Evolutionary conservation across 495 filamentous ascomycete genomes (phyloP).

Genomic region (Umbilicaria muhlenbergii): DNA sequence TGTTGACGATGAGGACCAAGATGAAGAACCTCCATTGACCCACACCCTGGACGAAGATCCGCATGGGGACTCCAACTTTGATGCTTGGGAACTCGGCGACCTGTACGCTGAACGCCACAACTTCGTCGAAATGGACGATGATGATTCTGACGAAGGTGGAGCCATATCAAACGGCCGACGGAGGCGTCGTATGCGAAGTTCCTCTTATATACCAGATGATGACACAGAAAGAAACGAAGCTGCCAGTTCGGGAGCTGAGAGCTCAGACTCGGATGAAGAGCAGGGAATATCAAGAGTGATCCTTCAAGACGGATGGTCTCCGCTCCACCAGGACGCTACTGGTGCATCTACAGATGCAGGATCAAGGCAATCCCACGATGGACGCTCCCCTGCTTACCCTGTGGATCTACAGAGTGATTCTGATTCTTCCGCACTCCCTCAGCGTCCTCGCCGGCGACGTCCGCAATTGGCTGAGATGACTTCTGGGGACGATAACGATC

Average conservation of each 20-base stretch:
- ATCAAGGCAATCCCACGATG: background rate
- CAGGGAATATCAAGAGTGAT: too few relatives aligned
- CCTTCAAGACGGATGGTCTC: too few relatives aligned
- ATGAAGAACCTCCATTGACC: slow-evolving; percentile 2
- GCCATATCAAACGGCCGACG: too few relatives aligned
- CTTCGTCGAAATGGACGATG: slow-evolving; percentile 4
- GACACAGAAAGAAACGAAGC: too few relatives aligned
- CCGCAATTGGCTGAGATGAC: background rate
- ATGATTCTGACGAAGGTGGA: slow-evolving; percentile 16
- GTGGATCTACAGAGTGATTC: slow-evolving; percentile 10
- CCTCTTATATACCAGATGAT: too few relatives aligned
- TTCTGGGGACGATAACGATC: slow-evolving; percentile 3
- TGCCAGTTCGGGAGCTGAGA: too few relatives aligned
- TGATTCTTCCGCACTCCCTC: slow-evolving; percentile 3
- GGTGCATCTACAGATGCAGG: too few relatives aligned
- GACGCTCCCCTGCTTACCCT: background rate
- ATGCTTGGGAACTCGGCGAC: background rate
- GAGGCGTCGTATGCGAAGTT: too few relatives aligned
- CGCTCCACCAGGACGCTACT: too few relatives aligned
- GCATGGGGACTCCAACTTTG: slow-evolving; percentile 1
- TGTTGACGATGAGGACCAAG: slow-evolving; percentile 19
- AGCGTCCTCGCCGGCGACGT: slow-evolving; percentile 4
- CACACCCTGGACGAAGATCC: slow-evolving; percentile 2
- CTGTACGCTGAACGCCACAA: slow-evolving; percentile 1
- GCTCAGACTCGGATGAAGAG: too few relatives aligned